A percentile compares a stretch with the other conserved stretches of the same genome.
These are phyloP conservation scores for Amesomyces nigricolor DNA, from an alignment of 2,329 filamentous ascomycete species.

Conservation along the genomic window DNA sequence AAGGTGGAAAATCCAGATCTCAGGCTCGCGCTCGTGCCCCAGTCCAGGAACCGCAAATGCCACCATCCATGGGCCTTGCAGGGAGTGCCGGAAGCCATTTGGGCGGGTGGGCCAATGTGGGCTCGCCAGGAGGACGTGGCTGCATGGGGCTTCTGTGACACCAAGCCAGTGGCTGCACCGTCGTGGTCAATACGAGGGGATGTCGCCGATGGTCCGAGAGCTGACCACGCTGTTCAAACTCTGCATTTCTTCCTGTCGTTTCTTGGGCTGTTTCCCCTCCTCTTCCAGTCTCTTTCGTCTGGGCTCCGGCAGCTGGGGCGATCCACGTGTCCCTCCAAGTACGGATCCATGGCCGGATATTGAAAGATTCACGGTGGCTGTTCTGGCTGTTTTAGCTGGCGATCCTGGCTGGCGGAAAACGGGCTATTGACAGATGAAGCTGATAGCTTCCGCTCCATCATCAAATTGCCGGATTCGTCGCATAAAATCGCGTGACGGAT, in stretches of 20 bases:
- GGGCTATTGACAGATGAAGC: not conserved
- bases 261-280: not conserved
- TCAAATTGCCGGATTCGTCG: no score
- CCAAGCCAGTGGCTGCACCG: conserved; percentile 3
- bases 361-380: not conserved
- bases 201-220: not conserved
- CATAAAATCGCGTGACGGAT: no score
- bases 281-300: not conserved
- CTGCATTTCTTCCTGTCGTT: no score
- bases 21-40: conserved; percentile 11
- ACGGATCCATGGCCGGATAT: not conserved
- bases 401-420: not conserved
- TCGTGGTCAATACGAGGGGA: conserved; percentile 9
- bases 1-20: conserved; percentile 11
- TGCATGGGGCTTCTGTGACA: conserved; percentile 7
- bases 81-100: not conserved
- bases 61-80: not conserved
- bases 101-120: conserved; percentile 5
- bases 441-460: not conserved
- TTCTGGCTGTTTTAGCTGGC: no score
- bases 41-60: conserved; percentile 6
- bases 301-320: not conserved
- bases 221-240: not conserved
- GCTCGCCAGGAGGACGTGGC: not conserved
- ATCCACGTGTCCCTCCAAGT: not conserved